Evolutionary conservation across 1,284 basidiomycete species (phyloP), one percentile per base, ranked within the genome.

Genomic region (Ganoderma sinense): DNA sequence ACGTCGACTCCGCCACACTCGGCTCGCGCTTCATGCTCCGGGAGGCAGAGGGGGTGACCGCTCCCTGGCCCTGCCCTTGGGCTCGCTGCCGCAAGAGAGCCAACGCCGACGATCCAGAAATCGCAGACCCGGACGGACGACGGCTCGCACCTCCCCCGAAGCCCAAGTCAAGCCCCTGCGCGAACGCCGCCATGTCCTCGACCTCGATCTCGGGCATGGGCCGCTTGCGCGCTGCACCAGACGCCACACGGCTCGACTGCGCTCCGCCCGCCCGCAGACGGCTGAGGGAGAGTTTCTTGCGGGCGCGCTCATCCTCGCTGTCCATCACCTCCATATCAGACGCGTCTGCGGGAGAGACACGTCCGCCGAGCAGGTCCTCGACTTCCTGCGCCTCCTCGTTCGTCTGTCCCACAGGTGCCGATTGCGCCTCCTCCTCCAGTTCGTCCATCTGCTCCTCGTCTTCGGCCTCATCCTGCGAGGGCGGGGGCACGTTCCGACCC

Each of bases 271-370:
- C 8, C 11, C 45, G 23, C 16, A 31, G 53, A 18, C 23, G 51
- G 29, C 26, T 2, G 16, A 58, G 69, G 2, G 39, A 58, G 13
- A 71, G 64, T 23, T 62, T 66, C 60, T 26, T 20, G 14, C 62
- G 62, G 13, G 36, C 62, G 39, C 69, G 70, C 63, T 71, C 48
- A 61, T 73, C 72, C 62, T 73, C 72, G 62, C 66, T 71, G 64
- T 73, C 72, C 26, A 69, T 51, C 29, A 68, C 69, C 36, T 60
- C 64, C 53, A n/a, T 6, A 3, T 48, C 39, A 5, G 33, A 26
- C 0, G 23, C n/a, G 29, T 6, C 53, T 7, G 60, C 60, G 26
- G 39, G 48, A 33, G 45, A 48, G 13, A 18, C 4, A 6, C 40
- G 23, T 6, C 31, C 58, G 6, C 26, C 40, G 11, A 69, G 66